These are phyloP conservation scores for Epichloe typhina DNA, from an alignment of 2,329 filamentous ascomycete species.

Conservation along the genomic window DNA sequence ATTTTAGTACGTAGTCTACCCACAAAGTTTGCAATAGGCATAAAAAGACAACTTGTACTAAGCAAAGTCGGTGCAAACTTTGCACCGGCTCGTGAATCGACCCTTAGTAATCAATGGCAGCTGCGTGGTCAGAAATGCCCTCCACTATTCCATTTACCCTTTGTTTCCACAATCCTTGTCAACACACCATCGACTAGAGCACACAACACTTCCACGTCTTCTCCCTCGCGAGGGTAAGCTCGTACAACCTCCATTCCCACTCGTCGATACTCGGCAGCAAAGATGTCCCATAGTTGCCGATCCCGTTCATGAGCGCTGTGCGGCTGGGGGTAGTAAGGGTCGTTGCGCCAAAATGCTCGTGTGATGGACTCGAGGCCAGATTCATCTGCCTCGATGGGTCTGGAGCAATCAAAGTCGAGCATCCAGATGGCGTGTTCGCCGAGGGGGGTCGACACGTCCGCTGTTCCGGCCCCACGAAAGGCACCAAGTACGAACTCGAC, in stretches of 20 bases:
- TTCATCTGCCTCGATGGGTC: conserved; percentile 20
- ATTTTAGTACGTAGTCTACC: too few relatives aligned
- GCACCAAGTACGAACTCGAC: conserved; percentile 40
- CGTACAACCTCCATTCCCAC: not conserved
- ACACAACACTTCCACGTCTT: conserved; percentile 2
- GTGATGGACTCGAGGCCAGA: conserved; percentile 28
- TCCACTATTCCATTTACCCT: conserved; percentile 1
- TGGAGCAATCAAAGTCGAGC: conserved; percentile 33
- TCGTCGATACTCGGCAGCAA: conserved; percentile 1
- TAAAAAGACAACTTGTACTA: too few relatives aligned
- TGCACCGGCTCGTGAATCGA: too few relatives aligned
- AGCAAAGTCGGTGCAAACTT: too few relatives aligned
- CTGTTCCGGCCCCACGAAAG: conserved; percentile 4
- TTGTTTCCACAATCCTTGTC: conserved; percentile 1
- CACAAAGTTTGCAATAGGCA: too few relatives aligned
- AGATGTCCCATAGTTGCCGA: conserved; percentile 1
- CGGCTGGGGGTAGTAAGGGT: conserved; percentile 37
- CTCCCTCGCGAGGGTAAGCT: not conserved
- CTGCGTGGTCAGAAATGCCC: not conserved
- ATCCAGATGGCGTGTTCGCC: conserved; percentile 28
- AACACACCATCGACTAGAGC: conserved; percentile 1
- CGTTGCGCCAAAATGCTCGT: conserved; percentile 32
- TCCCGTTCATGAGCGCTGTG: not conserved
- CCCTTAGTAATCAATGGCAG: too few relatives aligned
- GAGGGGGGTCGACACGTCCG: conserved; percentile 9